These are phyloP conservation scores for Tolypocladium tropicale DNA, from an alignment of 2,329 filamentous ascomycete species.

Conservation along the genomic window DNA sequence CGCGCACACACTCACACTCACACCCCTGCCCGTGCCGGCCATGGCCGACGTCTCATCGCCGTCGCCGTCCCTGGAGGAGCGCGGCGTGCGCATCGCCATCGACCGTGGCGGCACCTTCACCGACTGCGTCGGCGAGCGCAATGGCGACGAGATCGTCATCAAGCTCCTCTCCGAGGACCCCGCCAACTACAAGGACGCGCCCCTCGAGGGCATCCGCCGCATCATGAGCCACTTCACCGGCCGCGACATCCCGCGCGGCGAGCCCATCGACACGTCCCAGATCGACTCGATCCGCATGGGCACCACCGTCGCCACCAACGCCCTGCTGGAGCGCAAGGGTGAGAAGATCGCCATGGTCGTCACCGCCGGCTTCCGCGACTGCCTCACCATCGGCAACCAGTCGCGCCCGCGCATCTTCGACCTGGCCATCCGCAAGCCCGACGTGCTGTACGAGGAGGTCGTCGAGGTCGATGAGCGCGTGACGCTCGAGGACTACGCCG, in stretches of 20 bases:
- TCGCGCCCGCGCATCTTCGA: constrained; percentile 65
- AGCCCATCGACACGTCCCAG: constrained; percentile 21
- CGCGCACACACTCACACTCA: no score
- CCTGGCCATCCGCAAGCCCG: constrained; percentile 56
- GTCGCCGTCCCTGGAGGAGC: neutral
- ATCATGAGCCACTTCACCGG: constrained; percentile 24
- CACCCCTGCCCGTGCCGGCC: no score
- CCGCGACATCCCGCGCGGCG: constrained; percentile 20
- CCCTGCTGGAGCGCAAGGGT: constrained; percentile 64
- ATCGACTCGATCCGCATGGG: constrained; percentile 66
- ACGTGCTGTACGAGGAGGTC: constrained; percentile 59
- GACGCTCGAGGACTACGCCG: constrained; percentile 63
- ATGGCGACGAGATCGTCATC: constrained; percentile 57
- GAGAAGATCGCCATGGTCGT: constrained; percentile 61
- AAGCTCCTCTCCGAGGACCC: constrained; percentile 66
- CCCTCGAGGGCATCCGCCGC: constrained; percentile 58
- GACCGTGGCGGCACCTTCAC: constrained; percentile 48
- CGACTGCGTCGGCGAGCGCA: constrained; percentile 56
- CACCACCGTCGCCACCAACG: constrained; percentile 72
- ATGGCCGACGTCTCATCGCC: constrained; percentile 9
- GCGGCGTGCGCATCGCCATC: constrained; percentile 20
- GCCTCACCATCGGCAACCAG: constrained; percentile 64
- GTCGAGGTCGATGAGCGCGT: constrained; percentile 68
- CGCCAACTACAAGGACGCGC: constrained; percentile 61
- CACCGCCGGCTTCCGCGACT: constrained; percentile 64